Evolutionary conservation across 1,139 yeast species (phyloP), one percentile per base, ranked within the genome.

Genomic region (Lodderomyces metapsilosis): DNA sequence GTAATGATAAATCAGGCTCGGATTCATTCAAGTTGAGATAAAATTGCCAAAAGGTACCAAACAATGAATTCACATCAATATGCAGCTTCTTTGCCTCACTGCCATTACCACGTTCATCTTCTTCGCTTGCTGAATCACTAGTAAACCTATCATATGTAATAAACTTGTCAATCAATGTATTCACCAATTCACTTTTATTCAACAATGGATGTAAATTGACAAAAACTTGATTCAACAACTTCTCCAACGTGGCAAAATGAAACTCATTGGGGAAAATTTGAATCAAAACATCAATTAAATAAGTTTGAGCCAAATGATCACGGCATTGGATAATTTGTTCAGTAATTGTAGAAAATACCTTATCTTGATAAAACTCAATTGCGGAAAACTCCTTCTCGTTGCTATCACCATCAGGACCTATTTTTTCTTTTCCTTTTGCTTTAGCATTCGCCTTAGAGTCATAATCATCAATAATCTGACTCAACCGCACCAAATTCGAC

Each of bases 181-280:
- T 64, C 17, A 89, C 73, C 37, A 91, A 76, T 48, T 79, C 83
- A 42, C 82, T 79, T 46, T 85, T 74, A 41, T 82, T 76, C 17
- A 88, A 83, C 42, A 76, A 71, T 1, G 94, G 92, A 56, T 82
- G 83, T 48, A 92, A 70, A 42, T 64, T 62, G 39, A 79, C 69
- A 44, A 84, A 73, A 1, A 89, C 80, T 2, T 87, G 77, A 37
- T 76, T 77, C 51, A 92, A 71, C 49, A 88, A 78, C 31, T 70
- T 67, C 41, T 81, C 80, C 51, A 92, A 68, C 0, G 98, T 88
- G 21, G 76, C 75, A 47, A 89, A 68, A 56, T 92, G 98, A 62
- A 85, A 91, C 49, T 86, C 88, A 53, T 88, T 97, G 0, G 98
- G 97, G 65, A 94, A 92, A 2, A 91, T 94, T 59, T 91, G 98